These are phyloP conservation scores for Cryptococcus sp. DNA, from an alignment of 1,284 basidiomycete genomes.

Conservation along the genomic window DNA sequence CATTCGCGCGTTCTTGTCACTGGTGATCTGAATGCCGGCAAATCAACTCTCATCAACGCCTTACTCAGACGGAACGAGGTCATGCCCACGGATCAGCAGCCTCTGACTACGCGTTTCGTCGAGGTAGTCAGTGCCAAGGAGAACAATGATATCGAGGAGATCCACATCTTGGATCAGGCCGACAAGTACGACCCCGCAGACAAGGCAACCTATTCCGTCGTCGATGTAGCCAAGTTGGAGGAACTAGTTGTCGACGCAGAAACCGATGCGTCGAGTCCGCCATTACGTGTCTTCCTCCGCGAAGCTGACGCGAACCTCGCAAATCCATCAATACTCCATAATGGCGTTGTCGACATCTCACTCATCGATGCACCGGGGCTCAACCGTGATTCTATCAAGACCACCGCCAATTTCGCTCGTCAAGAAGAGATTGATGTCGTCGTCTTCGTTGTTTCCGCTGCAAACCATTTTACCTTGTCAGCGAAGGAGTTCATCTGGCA, in stretches of 20 bases:
- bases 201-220: conserved; percentile 72
- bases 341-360: conserved; percentile 95
- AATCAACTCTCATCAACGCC: conserved; percentile 97
- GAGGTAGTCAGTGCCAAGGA: conserved; percentile 93
- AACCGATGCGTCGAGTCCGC: conserved; percentile 67
- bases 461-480: conserved; percentile 97
- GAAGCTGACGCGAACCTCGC: conserved; percentile 66
- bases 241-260: conserved; percentile 70
- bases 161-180: conserved; percentile 56
- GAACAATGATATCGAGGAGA: conserved; percentile 59
- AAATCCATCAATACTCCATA: conserved; percentile 84
- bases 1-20: conserved; percentile 97
- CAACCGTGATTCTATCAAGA: conserved; percentile 93
- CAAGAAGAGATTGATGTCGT: conserved; percentile 99
- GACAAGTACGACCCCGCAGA: conserved; percentile 71
- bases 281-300: conserved; percentile 78
- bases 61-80: conserved; percentile 76
- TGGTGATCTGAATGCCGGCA: conserved; percentile 98
- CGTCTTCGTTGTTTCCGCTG: conserved; percentile 96
- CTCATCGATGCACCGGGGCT: conserved; percentile 98
- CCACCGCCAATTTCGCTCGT: conserved; percentile 91
- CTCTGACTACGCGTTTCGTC: conserved; percentile 95
- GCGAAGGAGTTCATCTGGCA: conserved; percentile 93
- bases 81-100: conserved; percentile 98
- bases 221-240: conserved; percentile 71